Evolutionary conservation across 73 alveolate species (phyloP).

Genomic region (Symbiodinium pilosum): DNA sequence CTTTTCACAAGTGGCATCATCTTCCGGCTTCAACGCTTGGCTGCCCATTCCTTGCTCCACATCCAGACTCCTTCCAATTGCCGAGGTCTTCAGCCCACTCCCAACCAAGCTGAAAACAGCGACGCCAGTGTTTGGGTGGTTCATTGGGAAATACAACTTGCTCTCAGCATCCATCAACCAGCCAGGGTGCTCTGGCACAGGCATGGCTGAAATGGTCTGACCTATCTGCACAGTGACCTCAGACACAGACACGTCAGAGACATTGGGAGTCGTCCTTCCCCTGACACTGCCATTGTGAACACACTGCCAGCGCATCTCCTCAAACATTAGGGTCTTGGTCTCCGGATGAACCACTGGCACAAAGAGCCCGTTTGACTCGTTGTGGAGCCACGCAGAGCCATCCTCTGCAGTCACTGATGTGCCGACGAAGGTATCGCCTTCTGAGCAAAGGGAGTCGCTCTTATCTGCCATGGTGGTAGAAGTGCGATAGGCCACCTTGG

Average conservation of each 20-base stretch:
- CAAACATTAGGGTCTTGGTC: neutral
- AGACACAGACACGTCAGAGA: neutral
- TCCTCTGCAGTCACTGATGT: neutral
- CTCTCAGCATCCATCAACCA: slow-evolving; percentile 1
- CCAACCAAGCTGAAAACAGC: no score
- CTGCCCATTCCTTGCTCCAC: no score
- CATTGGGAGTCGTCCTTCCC: neutral
- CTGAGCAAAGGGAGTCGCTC: neutral
- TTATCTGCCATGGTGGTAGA: neutral
- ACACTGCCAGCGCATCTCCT: neutral
- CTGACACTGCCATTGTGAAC: neutral
- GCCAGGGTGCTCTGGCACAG: neutral
- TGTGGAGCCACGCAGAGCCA: neutral
- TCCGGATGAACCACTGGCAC: neutral
- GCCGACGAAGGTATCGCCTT: neutral
- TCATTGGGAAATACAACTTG: neutral
- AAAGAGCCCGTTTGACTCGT: neutral
- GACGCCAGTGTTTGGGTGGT: neutral
- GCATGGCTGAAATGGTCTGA: neutral
- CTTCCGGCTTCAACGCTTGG: no score
- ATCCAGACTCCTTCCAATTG: no score
- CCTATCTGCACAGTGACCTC: neutral
- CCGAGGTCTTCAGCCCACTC: neutral
- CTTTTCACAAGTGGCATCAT: no score
- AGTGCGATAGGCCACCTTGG: neutral